Evolutionary conservation across 495 filamentous ascomycete genomes (phyloP), one percentile per base, ranked within the genome.

Genomic region (Penicillium atrosanguineum): DNA sequence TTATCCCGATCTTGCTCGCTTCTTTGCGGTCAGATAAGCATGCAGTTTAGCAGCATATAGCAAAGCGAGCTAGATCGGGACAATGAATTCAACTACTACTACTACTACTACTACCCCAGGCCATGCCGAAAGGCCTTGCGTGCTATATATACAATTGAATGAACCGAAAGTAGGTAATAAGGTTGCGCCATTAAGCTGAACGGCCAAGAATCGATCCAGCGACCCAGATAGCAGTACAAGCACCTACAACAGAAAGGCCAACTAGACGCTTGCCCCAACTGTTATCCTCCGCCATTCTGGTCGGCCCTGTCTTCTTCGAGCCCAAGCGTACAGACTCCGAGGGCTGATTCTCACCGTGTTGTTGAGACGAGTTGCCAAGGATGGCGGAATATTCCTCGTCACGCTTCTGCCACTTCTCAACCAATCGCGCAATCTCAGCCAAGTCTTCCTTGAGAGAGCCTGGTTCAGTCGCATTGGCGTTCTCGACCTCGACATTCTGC

Each of bases 401-500:
- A 15, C 69, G 58, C 51, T 59, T 59, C 56, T 68, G 56, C 69
- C 74, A 62, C 67, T 78, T 78, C 54, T 78, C 75, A 37, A 81
- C 77, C 42, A 87, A 67, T 23, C 77, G 79, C 11, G 81, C 79
- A 55, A 87, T 86, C 50, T 87, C 78, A 47, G 86, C 72, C 56
- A 95, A 68, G 57, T 96, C 91, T 63, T 94, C 86, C 57, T 86
- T 83, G 66, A 90, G 77, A 15, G 72, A 74, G 4, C 81, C 73
- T 4, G 76, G 86, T 21, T 79, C 77, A 14, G 75, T 79, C 1
- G 71, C 66, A 55, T 71, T 68, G n/a, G 70, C 69, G 20, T 70
- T 78, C 46, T 95, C 91, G 4, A 97, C 83, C 72, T 97, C 92
- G 14, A 98, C 91, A 56, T 91, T 94, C 67, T 97, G 94, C 6